Conservation (phyloP, 2,329 filamentous ascomycete species). For the Trichoderma sp. region DNA sequence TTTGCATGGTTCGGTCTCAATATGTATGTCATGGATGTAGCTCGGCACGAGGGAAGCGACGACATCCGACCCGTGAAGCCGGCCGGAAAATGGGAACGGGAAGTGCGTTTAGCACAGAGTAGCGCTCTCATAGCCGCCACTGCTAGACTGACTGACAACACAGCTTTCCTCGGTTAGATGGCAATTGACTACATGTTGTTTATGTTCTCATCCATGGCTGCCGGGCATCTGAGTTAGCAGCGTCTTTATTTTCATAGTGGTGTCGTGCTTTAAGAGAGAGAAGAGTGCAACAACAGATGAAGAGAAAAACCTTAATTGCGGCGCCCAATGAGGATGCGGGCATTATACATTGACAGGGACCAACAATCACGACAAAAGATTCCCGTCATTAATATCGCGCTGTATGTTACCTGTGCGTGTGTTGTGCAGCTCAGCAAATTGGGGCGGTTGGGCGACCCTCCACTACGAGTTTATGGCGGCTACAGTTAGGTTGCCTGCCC, state of each 20-base stretch:
- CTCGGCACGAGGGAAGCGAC: conserved; percentile 13
- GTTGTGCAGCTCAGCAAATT: background rate
- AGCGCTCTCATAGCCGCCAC: background rate
- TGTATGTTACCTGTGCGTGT: background rate
- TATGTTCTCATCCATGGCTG: background rate
- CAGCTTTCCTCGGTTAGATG: background rate
- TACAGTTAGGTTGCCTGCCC: background rate
- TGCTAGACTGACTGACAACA: too few relatives aligned
- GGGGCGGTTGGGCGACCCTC: background rate
- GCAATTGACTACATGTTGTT: background rate
- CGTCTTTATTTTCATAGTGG: background rate
- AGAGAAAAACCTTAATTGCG: background rate
- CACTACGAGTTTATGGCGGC: background rate
- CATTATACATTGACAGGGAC: background rate
- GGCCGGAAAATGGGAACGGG: background rate
- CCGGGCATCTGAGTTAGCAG: background rate
- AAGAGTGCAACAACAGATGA: background rate
- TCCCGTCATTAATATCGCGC: background rate
- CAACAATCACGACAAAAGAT: background rate
- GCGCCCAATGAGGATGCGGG: background rate
- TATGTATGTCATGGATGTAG: background rate
- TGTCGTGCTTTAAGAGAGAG: background rate
- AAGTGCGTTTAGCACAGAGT: background rate
- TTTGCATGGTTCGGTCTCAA: background rate
- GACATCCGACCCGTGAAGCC: background rate